phyloP scores from a whole-genome alignment of 345 rosid genomes.

The Erysimum cheiranthoides region DNA sequence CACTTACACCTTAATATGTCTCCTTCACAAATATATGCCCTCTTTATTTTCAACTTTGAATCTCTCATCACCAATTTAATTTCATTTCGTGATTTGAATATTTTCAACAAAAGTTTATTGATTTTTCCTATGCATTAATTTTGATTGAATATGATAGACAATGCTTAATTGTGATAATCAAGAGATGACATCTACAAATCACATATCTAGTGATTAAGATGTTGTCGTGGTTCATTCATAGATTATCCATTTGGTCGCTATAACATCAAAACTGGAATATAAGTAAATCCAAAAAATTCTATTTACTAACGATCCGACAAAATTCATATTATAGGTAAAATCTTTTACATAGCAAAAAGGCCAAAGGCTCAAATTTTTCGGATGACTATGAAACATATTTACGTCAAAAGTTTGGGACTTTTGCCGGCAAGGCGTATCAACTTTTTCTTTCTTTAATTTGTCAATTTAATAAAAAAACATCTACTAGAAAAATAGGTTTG shows the following conservation, averaged over 20 bases:
- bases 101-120: neutral
- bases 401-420: slow-evolving; percentile 42
- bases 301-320: slow-evolving; percentile 14
- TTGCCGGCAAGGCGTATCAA: slow-evolving; percentile 33
- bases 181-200: neutral
- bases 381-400: slow-evolving; percentile 43
- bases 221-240: slow-evolving; percentile 12
- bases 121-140: neutral
- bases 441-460: slow-evolving; percentile 14
- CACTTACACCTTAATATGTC: slow-evolving; percentile 41
- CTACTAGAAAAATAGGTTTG: slow-evolving; percentile 4
- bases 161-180: neutral
- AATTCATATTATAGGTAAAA: no score
- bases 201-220: neutral
- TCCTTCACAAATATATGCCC: slow-evolving; percentile 29
- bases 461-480: neutral
- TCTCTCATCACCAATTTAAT: slow-evolving; percentile 5
- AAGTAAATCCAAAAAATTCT: neutral
- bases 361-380: neutral
- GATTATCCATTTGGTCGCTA: slow-evolving; percentile 3
- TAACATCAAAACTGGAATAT: neutral
- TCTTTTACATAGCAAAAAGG: neutral
- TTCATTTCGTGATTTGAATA: neutral
- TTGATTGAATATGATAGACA: slow-evolving; percentile 11
- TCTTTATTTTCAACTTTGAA: slow-evolving; percentile 21